These are phyloP conservation scores for Penicillium aurantiogriseum DNA, from an alignment of 2,329 filamentous ascomycete species.

Conservation along the genomic window DNA sequence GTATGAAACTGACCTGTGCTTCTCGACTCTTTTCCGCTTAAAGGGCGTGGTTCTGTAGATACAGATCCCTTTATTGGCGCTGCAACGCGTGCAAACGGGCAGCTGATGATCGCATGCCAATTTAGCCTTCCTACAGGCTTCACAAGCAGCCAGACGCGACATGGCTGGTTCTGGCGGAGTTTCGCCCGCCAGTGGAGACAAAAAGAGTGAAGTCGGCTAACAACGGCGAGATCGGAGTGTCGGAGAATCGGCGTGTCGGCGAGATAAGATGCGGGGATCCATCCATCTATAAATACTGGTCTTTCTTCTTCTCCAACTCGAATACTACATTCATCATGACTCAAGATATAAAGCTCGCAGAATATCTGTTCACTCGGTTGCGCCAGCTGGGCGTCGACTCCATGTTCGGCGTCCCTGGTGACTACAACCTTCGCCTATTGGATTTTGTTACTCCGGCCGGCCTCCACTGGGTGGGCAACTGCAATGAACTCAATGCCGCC, in stretches of 20 bases:
- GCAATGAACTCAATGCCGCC: conserved; percentile 71
- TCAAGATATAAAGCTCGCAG: conserved; percentile 30
- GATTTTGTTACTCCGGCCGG: conserved; percentile 62
- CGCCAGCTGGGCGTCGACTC: conserved; percentile 64
- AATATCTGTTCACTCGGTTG: conserved; percentile 64
- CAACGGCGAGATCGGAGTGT: conserved; percentile 13
- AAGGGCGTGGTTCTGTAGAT: conserved; percentile 29
- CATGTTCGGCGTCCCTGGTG: conserved; percentile 67
- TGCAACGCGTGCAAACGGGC: conserved; percentile 24
- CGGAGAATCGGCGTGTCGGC: conserved; percentile 15
- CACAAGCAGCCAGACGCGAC: conserved; percentile 26
- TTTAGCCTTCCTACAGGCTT: conserved; percentile 27
- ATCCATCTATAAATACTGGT: conserved; percentile 6
- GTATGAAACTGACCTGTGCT: conserved; percentile 19
- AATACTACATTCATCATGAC: conserved; percentile 10
- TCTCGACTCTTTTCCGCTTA: conserved; percentile 23
- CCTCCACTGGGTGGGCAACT: conserved; percentile 64
- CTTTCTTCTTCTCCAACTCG: not conserved
- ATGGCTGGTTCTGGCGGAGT: conserved; percentile 14
- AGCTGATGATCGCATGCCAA: conserved; percentile 25
- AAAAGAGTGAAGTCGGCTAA: conserved; percentile 18
- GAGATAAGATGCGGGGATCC: conserved; percentile 22
- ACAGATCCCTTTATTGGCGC: conserved; percentile 19
- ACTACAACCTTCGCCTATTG: conserved; percentile 68
- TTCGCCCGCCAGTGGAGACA: conserved; percentile 5